Conservation (phyloP, 2,329 filamentous ascomycete species). For the Scleromitrula shiraiana region DNA sequence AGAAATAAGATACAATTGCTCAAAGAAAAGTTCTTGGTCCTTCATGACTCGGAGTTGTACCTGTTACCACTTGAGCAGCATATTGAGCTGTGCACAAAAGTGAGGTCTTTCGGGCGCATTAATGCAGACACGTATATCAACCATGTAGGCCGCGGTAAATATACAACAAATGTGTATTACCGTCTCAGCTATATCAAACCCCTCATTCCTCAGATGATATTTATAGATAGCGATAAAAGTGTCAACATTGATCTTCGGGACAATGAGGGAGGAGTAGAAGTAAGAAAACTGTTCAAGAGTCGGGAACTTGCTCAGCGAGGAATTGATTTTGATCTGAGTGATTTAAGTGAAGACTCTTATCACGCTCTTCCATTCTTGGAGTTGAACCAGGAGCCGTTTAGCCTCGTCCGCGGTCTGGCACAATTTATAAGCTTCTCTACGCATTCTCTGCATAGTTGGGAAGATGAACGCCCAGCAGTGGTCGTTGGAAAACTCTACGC, state of each 20-base stretch:
- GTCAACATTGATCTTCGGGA: too few relatives aligned
- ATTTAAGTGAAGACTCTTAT: too few relatives aligned
- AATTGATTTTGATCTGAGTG: too few relatives aligned
- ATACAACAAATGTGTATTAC: too few relatives aligned
- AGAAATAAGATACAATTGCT: background rate
- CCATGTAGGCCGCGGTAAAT: background rate
- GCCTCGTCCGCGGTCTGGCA: background rate
- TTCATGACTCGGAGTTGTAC: background rate
- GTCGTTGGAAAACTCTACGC: background rate
- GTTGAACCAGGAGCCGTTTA: background rate
- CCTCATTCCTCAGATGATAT: too few relatives aligned
- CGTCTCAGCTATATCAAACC: too few relatives aligned
- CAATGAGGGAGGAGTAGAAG: background rate
- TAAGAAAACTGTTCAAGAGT: background rate
- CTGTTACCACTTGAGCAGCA: background rate
- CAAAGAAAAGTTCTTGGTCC: background rate
- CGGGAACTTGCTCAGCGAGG: background rate
- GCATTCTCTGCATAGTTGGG: background rate
- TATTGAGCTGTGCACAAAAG: background rate
- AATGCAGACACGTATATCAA: background rate
- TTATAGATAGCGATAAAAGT: too few relatives aligned
- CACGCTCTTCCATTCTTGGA: background rate
- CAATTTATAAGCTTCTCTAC: background rate
- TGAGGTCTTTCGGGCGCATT: too few relatives aligned
- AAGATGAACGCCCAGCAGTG: background rate